Base-by-base conservation (phyloP, 1,284 basidiomycete genomes). In the Puccinia novopanici region DNA sequence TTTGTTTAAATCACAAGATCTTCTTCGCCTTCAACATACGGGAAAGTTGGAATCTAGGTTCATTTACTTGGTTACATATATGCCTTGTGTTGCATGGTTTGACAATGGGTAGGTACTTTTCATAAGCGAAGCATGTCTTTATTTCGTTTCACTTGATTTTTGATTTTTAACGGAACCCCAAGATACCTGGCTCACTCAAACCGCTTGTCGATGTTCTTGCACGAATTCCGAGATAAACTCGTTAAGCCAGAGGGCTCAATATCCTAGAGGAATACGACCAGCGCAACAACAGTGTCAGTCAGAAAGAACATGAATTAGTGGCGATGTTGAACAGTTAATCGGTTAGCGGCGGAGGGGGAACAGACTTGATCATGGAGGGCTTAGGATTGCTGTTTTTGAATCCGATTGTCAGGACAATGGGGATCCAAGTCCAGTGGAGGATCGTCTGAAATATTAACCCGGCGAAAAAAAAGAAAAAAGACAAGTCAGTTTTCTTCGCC, bases 311-410 rank as follows among this genome's bases (percentile, higher is more conserved):
- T 17, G 1, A 4, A 37, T 13, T 5, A 6, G 19, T 13, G n/a
- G 13, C 1, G 42, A 67, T 45, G n/a, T n/a, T n/a, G n/a, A n/a
- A n/a, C n/a, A n/a, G 40, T 22, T 12, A n/a, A 8, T 48, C 24
- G 40, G 40, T 67, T 13, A 17, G 12, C 8, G 19, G 42, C 5
- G 17, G 63, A 27, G n/a, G 42, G 40, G 24, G n/a, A 27, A 67
- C 42, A 13, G n/a, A 73, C 71, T 73, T 73, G 24, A 73, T 73
- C 34, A 73, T 19, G 27, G 71, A 73, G 2, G 71, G 71, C 37
- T 59, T 73, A 15, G 71, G 71, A 34, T 73, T 73, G 59, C 71
- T 73, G 54, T 73, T 73, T 24, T 59, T 73, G 54, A 73, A 59
- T 27, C 71, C 71, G 24, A 73, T 73, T 10, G 71, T 59, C 34